Base-by-base conservation (phyloP, 2,329 filamentous ascomycete species). In the Penicillium fuscoglaucum region DNA sequence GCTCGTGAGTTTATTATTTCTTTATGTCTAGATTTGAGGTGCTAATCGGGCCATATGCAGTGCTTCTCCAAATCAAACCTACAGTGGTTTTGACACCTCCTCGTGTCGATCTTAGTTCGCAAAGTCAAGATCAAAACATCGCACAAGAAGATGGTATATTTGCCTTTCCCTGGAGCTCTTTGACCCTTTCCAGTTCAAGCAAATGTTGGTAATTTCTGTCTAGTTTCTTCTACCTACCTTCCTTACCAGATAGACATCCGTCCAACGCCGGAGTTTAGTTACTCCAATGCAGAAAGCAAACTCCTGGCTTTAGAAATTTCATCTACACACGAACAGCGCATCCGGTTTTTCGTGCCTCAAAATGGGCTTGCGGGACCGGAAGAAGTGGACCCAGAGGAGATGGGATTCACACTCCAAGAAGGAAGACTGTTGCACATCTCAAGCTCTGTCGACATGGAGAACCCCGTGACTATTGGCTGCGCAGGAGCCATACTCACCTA, bases 401-500 rank as follows among this genome's bases (percentile, higher is more conserved):
- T 76, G 50, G 78, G 78, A 4, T 78, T 81, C 54, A 81, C 79
- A n/a, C 82, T 82, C 8, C 79, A 81, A 35, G 86, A 89, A 66
- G 85, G 86, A 31, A 85, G 83, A 58, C 70, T 90, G 8, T 81
- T 96, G 66, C 85, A 86, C 45, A 81, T 96, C 9, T 86, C 88
- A 3, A 84, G 89, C 1, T 84, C 80, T 60, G 82, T 96, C 60
- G 87, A 96, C 68, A 77, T 95, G 54, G 88, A 93, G 3, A 93
- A 89, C 66, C 79, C 76, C 6, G 72, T 90, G 13, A 90, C 91
- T 79, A 80, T 96, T 48, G 90, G 91, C 3, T 98, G 95, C 74
- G 90, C 89, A 28, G 91, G 93, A n/a, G 93, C 93, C 28, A 78
- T 98, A 2, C 76, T 98, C n/a, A 83, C 84, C 6, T 90, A 96